Percentiles rank a stretch among this genome's conserved stretches.
phyloP scores from a whole-genome alignment of 2,329 filamentous ascomycete genomes.

The Immersiporthe knoxdaviesiana region DNA sequence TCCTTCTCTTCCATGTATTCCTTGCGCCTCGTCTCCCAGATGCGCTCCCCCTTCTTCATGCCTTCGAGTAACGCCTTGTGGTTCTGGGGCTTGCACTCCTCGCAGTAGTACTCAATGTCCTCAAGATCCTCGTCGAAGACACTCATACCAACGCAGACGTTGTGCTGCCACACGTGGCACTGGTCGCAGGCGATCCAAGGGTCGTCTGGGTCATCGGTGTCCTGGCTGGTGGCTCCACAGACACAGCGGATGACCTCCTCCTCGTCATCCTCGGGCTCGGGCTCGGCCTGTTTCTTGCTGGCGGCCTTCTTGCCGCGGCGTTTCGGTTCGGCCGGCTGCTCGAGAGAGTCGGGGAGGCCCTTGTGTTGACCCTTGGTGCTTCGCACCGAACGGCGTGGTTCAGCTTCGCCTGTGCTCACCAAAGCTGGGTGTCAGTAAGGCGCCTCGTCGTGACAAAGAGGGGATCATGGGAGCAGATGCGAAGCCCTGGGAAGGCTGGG shows the following conservation, averaged over 20 bases:
- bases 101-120: constrained; percentile 83
- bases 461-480: background rate
- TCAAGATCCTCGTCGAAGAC: constrained; percentile 78
- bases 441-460: background rate
- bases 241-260: constrained; percentile 89
- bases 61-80: constrained; percentile 81
- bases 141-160: constrained; percentile 87
- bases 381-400: constrained; percentile 91
- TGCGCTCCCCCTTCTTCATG: constrained; percentile 78
- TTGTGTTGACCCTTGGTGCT: constrained; percentile 98
- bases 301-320: constrained; percentile 49
- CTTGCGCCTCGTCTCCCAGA: constrained; percentile 76
- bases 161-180: constrained; percentile 96
- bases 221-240: constrained; percentile 84
- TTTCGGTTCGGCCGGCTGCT: constrained; percentile 61
- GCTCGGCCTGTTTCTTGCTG: constrained; percentile 60
- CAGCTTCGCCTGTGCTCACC: constrained; percentile 47
- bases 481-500: background rate
- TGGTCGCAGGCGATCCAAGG: constrained; percentile 96
- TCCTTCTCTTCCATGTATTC: constrained; percentile 65
- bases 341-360: constrained; percentile 73
- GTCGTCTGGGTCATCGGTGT: constrained; percentile 77
- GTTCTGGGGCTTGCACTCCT: constrained; percentile 81
- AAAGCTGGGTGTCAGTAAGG: constrained; percentile 31
- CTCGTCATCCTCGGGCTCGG: constrained; percentile 56